A percentile compares a stretch with the other conserved stretches of the same genome.
These are phyloP conservation scores for Fimicolochytrium jonesii DNA, from an alignment of 192 early-diverging fungal species.

Conservation along the genomic window DNA sequence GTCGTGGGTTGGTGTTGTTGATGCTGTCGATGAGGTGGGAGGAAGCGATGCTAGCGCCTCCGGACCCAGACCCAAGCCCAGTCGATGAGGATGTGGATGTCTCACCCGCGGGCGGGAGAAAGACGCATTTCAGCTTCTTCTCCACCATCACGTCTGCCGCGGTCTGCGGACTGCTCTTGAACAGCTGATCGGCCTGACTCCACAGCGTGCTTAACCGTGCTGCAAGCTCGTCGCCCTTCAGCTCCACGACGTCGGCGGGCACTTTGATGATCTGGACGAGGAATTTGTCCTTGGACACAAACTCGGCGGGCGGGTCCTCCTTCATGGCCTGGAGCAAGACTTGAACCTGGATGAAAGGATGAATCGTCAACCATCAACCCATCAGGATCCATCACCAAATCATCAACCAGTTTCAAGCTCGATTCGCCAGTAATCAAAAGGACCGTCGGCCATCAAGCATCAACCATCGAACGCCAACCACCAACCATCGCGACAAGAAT, in stretches of 20 bases:
- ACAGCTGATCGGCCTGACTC: constrained; percentile 40
- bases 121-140: constrained; percentile 42
- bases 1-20: too few relatives aligned
- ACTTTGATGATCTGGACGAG: constrained; percentile 84
- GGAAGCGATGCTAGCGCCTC: too few relatives aligned
- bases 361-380: too few relatives aligned
- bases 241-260: constrained; percentile 58
- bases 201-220: constrained; percentile 37
- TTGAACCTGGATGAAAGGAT: constrained; percentile 66
- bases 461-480: too few relatives aligned
- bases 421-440: too few relatives aligned
- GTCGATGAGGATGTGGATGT: background rate
- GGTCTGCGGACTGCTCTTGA: constrained; percentile 24
- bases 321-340: constrained; percentile 86
- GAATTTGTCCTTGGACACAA: constrained; percentile 96
- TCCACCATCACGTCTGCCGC: constrained; percentile 34
- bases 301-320: constrained; percentile 72
- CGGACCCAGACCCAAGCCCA: too few relatives aligned
- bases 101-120: constrained; percentile 15
- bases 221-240: constrained; percentile 54
- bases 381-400: too few relatives aligned
- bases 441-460: too few relatives aligned
- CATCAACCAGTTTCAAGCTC: too few relatives aligned
- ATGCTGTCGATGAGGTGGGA: too few relatives aligned
- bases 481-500: too few relatives aligned